Percentiles rank a stretch among this genome's conserved stretches.
These are phyloP conservation scores for Suillus weaverae DNA, from an alignment of 768 basidiomycete species.

Conservation along the genomic window DNA sequence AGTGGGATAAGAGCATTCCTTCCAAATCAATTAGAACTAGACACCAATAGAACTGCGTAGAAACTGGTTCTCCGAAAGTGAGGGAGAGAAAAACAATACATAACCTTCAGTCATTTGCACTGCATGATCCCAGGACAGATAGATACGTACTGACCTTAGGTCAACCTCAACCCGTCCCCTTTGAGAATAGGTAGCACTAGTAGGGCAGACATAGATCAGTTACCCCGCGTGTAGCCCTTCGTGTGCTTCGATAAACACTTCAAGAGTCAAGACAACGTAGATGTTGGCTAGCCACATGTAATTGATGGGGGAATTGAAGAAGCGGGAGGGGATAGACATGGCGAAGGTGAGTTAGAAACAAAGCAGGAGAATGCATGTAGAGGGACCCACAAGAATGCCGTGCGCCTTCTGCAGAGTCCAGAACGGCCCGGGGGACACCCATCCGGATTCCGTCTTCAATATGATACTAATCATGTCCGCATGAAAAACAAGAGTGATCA, in stretches of 20 bases:
- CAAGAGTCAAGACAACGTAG: slow-evolving; percentile 65
- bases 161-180: slow-evolving; percentile 21
- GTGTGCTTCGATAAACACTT: slow-evolving; percentile 44
- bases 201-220: slow-evolving; percentile 34
- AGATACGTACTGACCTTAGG: background rate
- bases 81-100: background rate
- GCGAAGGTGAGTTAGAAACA: background rate
- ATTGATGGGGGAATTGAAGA: background rate
- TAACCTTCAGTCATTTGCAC: background rate
- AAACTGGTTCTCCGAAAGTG: background rate
- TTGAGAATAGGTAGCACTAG: slow-evolving; percentile 48
- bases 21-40: background rate
- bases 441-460: slow-evolving; percentile 57
- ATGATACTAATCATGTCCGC: slow-evolving; percentile 65
- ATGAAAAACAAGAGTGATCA: background rate
- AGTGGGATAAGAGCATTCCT: background rate
- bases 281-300: slow-evolving; percentile 35
- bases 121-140: slow-evolving; percentile 17
- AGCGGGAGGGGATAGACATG: background rate
- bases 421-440: slow-evolving; percentile 50
- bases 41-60: slow-evolving; percentile 10
- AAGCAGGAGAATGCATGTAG: background rate
- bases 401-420: slow-evolving; percentile 57
- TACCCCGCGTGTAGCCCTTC: slow-evolving; percentile 46
- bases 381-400: background rate